Percentiles rank a stretch among this genome's conserved stretches.
Conservation (phyloP, 2,329 filamentous ascomycete genomes). For the Mycosphaerella sp. region DNA sequence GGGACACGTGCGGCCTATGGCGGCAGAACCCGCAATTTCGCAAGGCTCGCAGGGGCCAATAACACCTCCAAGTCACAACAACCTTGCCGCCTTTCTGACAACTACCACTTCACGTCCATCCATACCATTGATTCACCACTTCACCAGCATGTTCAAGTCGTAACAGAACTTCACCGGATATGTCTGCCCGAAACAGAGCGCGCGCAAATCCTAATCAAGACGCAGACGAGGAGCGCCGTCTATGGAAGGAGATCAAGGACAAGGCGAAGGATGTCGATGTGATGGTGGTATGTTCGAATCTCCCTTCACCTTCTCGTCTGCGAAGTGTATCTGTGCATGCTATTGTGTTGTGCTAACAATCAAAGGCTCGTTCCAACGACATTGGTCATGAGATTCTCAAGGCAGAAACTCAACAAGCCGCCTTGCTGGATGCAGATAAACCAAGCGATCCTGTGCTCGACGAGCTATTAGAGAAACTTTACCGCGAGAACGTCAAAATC, state of each 20-base stretch:
- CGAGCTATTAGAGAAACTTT: slow-evolving; percentile 40
- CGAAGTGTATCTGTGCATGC: not conserved
- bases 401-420: slow-evolving; percentile 32
- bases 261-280: slow-evolving; percentile 42
- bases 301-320: not conserved
- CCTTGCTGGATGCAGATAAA: slow-evolving; percentile 28
- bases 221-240: slow-evolving; percentile 44
- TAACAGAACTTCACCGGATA: slow-evolving; percentile 15
- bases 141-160: not conserved
- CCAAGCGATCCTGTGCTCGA: slow-evolving; percentile 36
- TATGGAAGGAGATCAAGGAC: slow-evolving; percentile 45
- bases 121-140: not conserved
- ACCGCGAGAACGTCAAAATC: slow-evolving; percentile 45
- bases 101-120: not conserved
- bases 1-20: too few relatives aligned
- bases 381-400: slow-evolving; percentile 35
- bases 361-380: slow-evolving; percentile 29
- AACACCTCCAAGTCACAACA: too few relatives aligned
- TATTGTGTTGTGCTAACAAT: not conserved
- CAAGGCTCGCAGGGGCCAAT: too few relatives aligned
- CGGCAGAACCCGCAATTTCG: too few relatives aligned
- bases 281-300: slow-evolving; percentile 39
- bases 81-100: too few relatives aligned
- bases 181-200: slow-evolving; percentile 44
- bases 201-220: slow-evolving; percentile 43